phyloP scores from a whole-genome alignment of 169 alveolate species.

The Plasmodium relictum region DNA sequence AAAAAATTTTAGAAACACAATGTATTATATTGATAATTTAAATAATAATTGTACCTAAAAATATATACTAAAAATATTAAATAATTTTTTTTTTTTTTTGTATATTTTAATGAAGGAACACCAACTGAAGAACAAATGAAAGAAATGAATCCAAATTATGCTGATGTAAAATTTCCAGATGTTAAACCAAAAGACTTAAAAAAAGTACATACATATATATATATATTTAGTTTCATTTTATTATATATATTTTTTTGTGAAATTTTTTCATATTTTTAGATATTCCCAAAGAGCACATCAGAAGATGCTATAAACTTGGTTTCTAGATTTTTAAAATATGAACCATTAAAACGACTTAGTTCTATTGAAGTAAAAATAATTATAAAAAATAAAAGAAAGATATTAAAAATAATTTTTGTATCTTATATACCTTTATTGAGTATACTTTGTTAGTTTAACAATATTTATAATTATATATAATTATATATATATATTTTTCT shows the following conservation, averaged over 20 bases:
- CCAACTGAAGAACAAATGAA: slow-evolving; percentile 94
- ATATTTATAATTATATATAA: neutral
- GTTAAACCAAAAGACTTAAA: slow-evolving; percentile 84
- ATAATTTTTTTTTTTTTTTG: slow-evolving; percentile 33
- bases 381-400: neutral
- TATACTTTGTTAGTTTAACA: no score
- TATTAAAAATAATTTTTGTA: no score
- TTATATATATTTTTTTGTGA: neutral
- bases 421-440: no score
- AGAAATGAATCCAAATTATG: slow-evolving; percentile 96
- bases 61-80: neutral
- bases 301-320: slow-evolving; percentile 88
- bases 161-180: slow-evolving; percentile 93
- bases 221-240: slow-evolving; percentile 26
- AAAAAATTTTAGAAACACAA: neutral
- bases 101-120: slow-evolving; percentile 90
- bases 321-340: slow-evolving; percentile 87
- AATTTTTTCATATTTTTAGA: slow-evolving; percentile 16
- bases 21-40: no score
- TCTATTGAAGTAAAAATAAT: slow-evolving; percentile 85
- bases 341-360: slow-evolving; percentile 89
- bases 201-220: slow-evolving; percentile 13
- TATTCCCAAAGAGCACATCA: slow-evolving; percentile 87
- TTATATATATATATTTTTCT: neutral
- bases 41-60: neutral